Conservation (phyloP, 2,329 filamentous ascomycete genomes). For the Xylariaceae sp. region DNA sequence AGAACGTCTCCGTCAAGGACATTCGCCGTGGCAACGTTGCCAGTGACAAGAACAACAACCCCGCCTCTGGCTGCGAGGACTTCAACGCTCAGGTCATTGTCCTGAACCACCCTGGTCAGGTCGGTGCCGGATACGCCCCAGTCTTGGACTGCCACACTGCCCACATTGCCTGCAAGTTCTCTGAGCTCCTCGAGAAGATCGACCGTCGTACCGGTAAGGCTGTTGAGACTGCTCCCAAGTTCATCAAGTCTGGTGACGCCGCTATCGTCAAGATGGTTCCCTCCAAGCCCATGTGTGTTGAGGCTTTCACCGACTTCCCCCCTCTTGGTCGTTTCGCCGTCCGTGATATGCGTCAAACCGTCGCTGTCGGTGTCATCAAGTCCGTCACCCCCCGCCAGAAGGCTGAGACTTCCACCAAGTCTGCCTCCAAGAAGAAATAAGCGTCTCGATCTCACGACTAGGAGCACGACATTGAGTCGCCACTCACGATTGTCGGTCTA, state of each 20-base stretch:
- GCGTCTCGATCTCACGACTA: slow-evolving; percentile 11
- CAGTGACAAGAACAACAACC: slow-evolving; percentile 99
- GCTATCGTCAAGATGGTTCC: slow-evolving; percentile 99
- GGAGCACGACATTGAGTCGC: slow-evolving; percentile 10
- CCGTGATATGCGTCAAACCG: slow-evolving; percentile 94
- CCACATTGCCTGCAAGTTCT: slow-evolving; percentile 99
- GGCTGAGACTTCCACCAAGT: slow-evolving; percentile 66
- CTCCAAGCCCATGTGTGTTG: slow-evolving; percentile 99
- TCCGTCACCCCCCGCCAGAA: slow-evolving; percentile 62
- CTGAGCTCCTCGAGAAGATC: slow-evolving; percentile 99
- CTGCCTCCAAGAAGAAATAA: slow-evolving; percentile 72
- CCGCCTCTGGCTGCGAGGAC: slow-evolving; percentile 78
- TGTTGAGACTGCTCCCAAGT: slow-evolving; percentile 88
- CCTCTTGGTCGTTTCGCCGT: slow-evolving; percentile 99
- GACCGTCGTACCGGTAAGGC: slow-evolving; percentile 99
- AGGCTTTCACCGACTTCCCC: slow-evolving; percentile 99
- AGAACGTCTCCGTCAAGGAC: slow-evolving; percentile 99
- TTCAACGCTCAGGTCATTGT: slow-evolving; percentile 99
- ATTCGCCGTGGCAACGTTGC: slow-evolving; percentile 99
- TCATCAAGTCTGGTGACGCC: slow-evolving; percentile 99
- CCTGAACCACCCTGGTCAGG: slow-evolving; percentile 99
- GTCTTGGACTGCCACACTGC: slow-evolving; percentile 99
- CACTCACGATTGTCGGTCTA: slow-evolving; percentile 3
- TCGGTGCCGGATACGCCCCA: slow-evolving; percentile 97
- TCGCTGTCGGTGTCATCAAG: slow-evolving; percentile 95